Evolutionary conservation across 305 asterid genomes (phyloP).

Genomic region (Fraxinus angustifolia): DNA sequence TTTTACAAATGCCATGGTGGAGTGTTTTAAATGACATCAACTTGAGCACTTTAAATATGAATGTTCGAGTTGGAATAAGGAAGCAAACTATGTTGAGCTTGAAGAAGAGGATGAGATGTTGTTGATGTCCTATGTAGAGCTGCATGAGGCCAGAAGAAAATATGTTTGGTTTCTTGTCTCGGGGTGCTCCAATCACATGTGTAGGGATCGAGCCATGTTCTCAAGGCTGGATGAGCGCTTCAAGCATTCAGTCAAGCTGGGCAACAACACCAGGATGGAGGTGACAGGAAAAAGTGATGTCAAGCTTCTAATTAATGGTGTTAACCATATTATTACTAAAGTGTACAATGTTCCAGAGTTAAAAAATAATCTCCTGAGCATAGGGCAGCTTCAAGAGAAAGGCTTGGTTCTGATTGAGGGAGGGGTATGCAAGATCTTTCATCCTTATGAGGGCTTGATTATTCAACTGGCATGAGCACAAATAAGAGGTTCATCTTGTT

Average conservation of each 20-base stretch:
- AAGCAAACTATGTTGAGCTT: neutral
- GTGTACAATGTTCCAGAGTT: neutral
- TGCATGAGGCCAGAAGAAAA: neutral
- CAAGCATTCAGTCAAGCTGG: neutral
- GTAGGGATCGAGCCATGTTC: neutral
- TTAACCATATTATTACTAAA: too few relatives aligned
- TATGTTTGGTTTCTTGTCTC: too few relatives aligned
- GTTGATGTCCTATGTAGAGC: neutral
- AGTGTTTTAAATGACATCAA: neutral
- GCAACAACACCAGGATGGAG: neutral
- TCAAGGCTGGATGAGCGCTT: neutral
- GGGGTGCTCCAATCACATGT: neutral
- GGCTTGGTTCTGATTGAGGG: too few relatives aligned
- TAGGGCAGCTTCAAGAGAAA: too few relatives aligned
- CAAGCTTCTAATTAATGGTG: too few relatives aligned
- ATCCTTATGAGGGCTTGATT: too few relatives aligned
- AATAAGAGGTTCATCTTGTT: neutral
- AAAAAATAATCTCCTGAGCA: neutral
- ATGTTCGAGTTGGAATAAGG: neutral
- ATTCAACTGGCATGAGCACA: neutral
- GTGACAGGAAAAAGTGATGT: neutral
- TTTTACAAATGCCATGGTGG: neutral
- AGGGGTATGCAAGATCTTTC: too few relatives aligned
- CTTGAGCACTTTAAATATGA: neutral
- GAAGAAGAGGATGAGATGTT: neutral